Evolutionary conservation across 129 eudicot genomes (phyloP).

Genomic region (Ambrosia trifida): DNA sequence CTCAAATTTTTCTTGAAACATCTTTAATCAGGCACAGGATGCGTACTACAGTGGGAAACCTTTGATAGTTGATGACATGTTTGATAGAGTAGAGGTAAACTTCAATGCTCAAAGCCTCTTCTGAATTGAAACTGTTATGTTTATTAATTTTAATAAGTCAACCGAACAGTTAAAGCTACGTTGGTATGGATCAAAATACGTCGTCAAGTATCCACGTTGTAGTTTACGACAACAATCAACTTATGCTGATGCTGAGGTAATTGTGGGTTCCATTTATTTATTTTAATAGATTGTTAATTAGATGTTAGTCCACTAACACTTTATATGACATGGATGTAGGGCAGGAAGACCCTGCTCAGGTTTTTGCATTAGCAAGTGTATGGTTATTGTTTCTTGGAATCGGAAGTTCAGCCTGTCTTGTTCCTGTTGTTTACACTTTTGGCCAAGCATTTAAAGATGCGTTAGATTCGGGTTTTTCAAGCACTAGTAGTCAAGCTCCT

Average conservation of each 20-base stretch:
- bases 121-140: too few species aligned
- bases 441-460: conserved; percentile 72
- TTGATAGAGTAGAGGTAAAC: conserved; percentile 82
- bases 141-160: conserved; percentile 2
- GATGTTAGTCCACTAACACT: conserved; percentile 43
- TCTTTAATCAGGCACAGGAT: conserved; percentile 71
- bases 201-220: conserved; percentile 95
- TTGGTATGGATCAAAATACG: conserved; percentile 84
- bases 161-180: conserved; percentile 73
- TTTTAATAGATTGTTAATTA: not conserved
- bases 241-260: conserved; percentile 97
- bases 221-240: conserved; percentile 87
- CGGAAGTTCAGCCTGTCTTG: conserved; percentile 73
- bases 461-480: conserved; percentile 46
- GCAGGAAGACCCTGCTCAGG: conserved; percentile 99
- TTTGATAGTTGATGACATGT: conserved; percentile 92
- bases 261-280: conserved; percentile 1
- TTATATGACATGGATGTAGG: conserved; percentile 81
- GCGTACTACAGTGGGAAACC: conserved; percentile 93
- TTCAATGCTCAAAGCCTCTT: not conserved
- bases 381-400: conserved; percentile 86
- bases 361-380: conserved; percentile 83
- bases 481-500: conserved; percentile 51
- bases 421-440: conserved; percentile 68
- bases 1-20: conserved; percentile 20